These are phyloP conservation scores for Amphibolis antarctica DNA, from an alignment of 106 monocot genomes.

Conservation along the genomic window DNA sequence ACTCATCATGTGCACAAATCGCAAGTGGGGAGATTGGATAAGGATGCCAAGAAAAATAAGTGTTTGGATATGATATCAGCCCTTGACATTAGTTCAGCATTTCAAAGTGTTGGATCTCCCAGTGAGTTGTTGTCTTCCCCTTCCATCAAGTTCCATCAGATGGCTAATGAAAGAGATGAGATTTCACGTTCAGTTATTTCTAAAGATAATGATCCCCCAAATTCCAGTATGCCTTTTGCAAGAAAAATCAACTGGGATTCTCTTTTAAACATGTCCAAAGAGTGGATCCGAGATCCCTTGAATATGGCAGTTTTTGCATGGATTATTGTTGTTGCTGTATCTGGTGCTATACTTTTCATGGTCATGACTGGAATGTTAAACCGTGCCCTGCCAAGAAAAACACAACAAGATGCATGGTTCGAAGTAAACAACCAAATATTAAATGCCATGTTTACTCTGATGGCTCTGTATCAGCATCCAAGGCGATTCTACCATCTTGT, in stretches of 20 bases:
- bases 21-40: constrained; percentile 21
- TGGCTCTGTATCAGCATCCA: constrained; percentile 85
- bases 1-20: constrained; percentile 21
- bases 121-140: constrained; percentile 25
- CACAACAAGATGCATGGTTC: constrained; percentile 66
- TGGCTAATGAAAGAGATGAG: constrained; percentile 52
- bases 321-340: constrained; percentile 58
- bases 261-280: constrained; percentile 30
- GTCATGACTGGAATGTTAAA: constrained; percentile 69
- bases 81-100: constrained; percentile 15
- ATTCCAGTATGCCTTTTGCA: constrained; percentile 23
- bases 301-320: constrained; percentile 73
- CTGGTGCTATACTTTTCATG: constrained; percentile 73
- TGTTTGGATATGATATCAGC: constrained; percentile 13
- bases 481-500: constrained; percentile 46
- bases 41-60: constrained; percentile 14
- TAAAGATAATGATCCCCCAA: constrained; percentile 5
- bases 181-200: constrained; percentile 35
- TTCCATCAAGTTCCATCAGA: constrained; percentile 44
- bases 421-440: constrained; percentile 86
- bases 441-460: constrained; percentile 79
- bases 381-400: constrained; percentile 40
- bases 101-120: constrained; percentile 24
- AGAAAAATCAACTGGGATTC: constrained; percentile 51
- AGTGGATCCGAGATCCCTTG: constrained; percentile 75